phyloP scores from a whole-genome alignment of 202 grass and related monocot species.

The Setaria viridis region DNA sequence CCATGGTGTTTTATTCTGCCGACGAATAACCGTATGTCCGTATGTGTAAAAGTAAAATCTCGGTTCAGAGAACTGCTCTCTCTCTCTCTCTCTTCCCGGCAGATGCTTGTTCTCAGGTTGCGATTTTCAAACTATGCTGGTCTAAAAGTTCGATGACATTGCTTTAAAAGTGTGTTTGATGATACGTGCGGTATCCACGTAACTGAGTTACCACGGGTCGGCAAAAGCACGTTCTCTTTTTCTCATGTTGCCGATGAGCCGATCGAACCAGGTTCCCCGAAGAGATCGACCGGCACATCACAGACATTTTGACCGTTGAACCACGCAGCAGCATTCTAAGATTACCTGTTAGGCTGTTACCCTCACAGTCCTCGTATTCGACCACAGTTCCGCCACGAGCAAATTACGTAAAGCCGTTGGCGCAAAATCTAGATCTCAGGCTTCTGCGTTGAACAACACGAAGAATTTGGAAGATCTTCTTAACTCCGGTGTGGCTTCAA shows the following conservation, averaged over 20 bases:
- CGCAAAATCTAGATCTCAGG: no score
- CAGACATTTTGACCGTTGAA: slow-evolving; percentile 46
- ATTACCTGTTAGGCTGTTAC: background rate
- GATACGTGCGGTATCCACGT: background rate
- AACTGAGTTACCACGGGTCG: background rate
- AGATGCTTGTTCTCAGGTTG: background rate
- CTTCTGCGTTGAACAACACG: no score
- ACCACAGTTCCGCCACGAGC: background rate
- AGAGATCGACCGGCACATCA: background rate
- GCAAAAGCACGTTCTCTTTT: slow-evolving; percentile 2
- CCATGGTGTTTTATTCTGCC: background rate
- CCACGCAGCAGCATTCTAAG: background rate
- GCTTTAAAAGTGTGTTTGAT: background rate
- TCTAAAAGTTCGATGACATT: background rate
- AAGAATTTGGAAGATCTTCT: no score
- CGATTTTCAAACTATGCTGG: background rate
- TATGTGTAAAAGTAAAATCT: background rate
- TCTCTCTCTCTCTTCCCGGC: no score
- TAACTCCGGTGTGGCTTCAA: no score
- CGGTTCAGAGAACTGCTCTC: background rate
- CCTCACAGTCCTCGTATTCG: background rate
- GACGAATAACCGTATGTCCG: no score
- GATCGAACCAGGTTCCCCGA: slow-evolving; percentile 35
- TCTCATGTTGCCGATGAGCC: background rate
- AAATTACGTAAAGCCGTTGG: no score